Base-by-base conservation (phyloP, 2,329 filamentous ascomycete genomes). In the Epichloe uncinata region DNA sequence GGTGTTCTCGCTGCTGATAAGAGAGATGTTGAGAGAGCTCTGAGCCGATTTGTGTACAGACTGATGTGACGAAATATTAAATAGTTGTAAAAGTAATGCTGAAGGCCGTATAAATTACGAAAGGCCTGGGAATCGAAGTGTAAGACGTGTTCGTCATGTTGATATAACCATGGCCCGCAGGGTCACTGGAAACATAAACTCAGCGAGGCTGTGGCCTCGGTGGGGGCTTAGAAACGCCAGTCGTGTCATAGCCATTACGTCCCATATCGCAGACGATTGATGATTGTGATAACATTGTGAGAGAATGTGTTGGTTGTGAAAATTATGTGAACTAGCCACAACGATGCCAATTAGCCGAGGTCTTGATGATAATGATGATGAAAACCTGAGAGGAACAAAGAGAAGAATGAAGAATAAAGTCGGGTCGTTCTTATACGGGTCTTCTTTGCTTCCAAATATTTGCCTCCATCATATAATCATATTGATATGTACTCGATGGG, bases 191-290 rank as follows among this genome's bases (percentile, higher is more conserved):
- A 35, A 12, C 42, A 15, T 5, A 38, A 3, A n/a, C 34, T 66
- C 64, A 70, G 58, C 57, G 63, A 50, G 66, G 67, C 60, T 68
- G 66, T 47, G 68, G 68, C 47, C 64, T 66, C 49, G 68, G 69
- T 30, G 68, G 67, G 50, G 72, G 73, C 63, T 75, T 74, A 51
- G 67, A 64, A 22, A 74, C 64, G 44, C 71, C 71, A 22, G 72
- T 75, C 54, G 71, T 73, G 56, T 76, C 73, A 58, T 76, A 76
- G 55, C 71, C 73, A 52, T 73, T 73, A 51, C 73, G 67, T 53
- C 70, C 73, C 70, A 74, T 73, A 61, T 74, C 72, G 63, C 56
- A 61, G 46, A 61, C 59, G 53, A 56, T 61, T 52, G 62, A 61
- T 47, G 59, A 60, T 51, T 58, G 54, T 54, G 63, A 58, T 54